Evolutionary conservation across 2,329 filamentous ascomycete genomes (phyloP), one percentile per base, ranked within the genome.

Genomic region (Clarireedia hainanense): DNA sequence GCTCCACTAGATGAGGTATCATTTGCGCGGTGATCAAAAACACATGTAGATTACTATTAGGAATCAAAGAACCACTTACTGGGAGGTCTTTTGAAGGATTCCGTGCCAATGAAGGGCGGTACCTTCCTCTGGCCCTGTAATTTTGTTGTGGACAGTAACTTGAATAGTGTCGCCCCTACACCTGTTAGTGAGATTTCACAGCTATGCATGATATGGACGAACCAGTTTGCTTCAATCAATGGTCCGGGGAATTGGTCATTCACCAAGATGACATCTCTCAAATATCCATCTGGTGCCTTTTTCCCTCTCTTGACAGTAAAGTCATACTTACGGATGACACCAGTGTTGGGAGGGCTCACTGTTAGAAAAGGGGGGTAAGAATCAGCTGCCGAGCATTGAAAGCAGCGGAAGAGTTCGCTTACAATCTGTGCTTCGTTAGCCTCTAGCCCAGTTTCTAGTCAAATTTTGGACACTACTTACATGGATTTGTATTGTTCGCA

Each of bases 81-180:
- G 64, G 7, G 59, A 62, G 2, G 20, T 56, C 48, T 63, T 68
- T 61, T 81, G 76, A 36, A 75, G 70, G 48, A 81, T 59, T 26
- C 76, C 79, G 76, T 78, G 37, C 72, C 72, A 57, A 74, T 81
- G 59, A 62, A 63, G 68, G 61, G 70, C 68, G 63, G 60, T 73
- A 7, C 68, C 64, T 58, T 71, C 66, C 37, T 61, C 54, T 20
- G 63, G 62, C 27, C 65, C 69, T 10, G 73, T 79, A 10, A 90
- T 80, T 50, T 82, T 78, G 69, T 94, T 94, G 70, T 81, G 77
- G 55, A 91, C 78, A 30, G 83, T 83, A 40, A 89, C 80, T 54
- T 87, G 73, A 50, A 83, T 76, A 2, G 56, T 65, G 52, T 73
- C 70, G 7, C 69, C 69, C 63, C 61, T 61, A 26, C 15, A 42